Base-by-base conservation (phyloP, 2,329 filamentous ascomycete genomes). In the Pezicula radicicola region DNA sequence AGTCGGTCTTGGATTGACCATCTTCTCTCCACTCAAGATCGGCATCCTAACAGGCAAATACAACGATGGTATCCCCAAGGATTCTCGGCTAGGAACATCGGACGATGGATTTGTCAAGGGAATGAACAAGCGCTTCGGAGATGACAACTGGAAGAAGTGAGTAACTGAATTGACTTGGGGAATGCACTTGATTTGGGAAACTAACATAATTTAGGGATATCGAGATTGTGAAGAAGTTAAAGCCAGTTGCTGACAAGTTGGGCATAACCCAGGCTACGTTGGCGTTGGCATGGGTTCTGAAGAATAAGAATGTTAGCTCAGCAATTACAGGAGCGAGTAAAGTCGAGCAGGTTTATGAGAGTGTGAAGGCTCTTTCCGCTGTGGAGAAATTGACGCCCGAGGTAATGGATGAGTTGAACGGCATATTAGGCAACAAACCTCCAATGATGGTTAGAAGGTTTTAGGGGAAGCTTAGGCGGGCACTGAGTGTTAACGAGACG, bases 31-130 rank as follows among this genome's bases (percentile, higher is more conserved):
- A 2, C 69, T 88, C 16, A 76, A 77, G 56, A 71, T 72, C 47
- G 84, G 84, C 18, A 74, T 87, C 54, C 70, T 88, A 55, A 83
- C 82, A 0, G 85, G 84, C 44, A 88, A 88, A 68, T 88, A 88
- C 70, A 84, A 81, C 65, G 70, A 84, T 59, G 81, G 80, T 27
- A 79, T 85, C 39, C 82, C 83, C 4, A 70, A 77, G 4, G 78
- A 78, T 55, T 83, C 79, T n/a, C 74, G 85, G 27, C 73, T 85
- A 52, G 76, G 77, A 12, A 74, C 76, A 60, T 72, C 78, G 48
- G 76, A 85, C 54, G 71, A 78, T 66, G 66, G 72, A 33, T 79
- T 75, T 10, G 72, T 72, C 52, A 72, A 74, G 63, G 59, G 62
- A 33, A 68, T 72, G 67, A 67, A 67, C 39, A 71, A 72, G 58